Evolutionary conservation across 257 asterid genomes (phyloP), one percentile per base, ranked within the genome.

Genomic region (Ophiorrhiza pumila): DNA sequence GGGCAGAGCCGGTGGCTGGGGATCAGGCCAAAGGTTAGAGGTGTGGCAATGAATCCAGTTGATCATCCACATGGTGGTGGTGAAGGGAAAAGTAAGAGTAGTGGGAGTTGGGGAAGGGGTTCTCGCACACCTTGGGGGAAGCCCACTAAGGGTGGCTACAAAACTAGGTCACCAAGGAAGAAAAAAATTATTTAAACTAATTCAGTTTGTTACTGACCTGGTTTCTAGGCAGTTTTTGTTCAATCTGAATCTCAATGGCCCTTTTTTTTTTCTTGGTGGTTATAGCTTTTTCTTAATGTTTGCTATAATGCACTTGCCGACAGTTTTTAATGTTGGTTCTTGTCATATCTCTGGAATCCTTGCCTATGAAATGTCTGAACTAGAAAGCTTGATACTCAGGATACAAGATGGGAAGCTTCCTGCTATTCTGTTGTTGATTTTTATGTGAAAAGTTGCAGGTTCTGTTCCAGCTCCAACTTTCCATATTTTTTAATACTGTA

Each of bases 1-100:
- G 97, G 96, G 42, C 93, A 90, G 70, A 85, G 84, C 65, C 75
- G 98, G 71, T 90, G 96, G 98, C 74, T 84, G 57, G 98, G 97
- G 18, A 72, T 80, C 49, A 86, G 98, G 81, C 98, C 97, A 0
- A 76, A 52, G 2, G 97, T 93, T 57, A 85, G 98, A 72, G 97
- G 98, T 78, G 93, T 93, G 85, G 98, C 97, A 6, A 92, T 87
- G 97, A 92, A 90, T 71, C 97, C 96, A 0, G 85, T 87, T 22
- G 95, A 90, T 80, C 97, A 92, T 76, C 95, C 97, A 25, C 97
- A 90, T 32, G 96, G 98, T 71, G 97, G 97, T 76, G 97, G 98
- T 80, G 95, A 90, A 83, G 97, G 96, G 66, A 90, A 77, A 87
- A 93, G 96, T 74, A 93, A 93, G 85, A 93, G 98, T 78, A 84